A percentile compares a stretch with the other conserved stretches of the same genome.
phyloP scores from a whole-genome alignment of 1,284 basidiomycete species.

The Rugosomyces carneus region DNA sequence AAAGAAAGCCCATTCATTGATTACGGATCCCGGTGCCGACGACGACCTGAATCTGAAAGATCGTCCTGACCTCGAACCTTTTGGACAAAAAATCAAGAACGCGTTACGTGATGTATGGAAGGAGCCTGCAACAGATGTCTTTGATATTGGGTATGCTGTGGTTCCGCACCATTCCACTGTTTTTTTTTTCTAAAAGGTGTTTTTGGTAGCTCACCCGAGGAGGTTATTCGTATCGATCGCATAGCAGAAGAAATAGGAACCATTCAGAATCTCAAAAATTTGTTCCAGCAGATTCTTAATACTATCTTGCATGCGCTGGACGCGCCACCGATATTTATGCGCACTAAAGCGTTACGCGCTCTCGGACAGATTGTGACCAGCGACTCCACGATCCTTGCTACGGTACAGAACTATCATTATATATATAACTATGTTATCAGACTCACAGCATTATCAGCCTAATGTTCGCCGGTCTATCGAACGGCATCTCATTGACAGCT shows the following conservation, averaged over 20 bases:
- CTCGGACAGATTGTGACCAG: constrained; percentile 81
- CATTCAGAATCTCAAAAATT: constrained; percentile 65
- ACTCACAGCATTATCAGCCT: constrained; percentile 33
- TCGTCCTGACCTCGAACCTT: constrained; percentile 32
- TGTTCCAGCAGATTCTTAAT: constrained; percentile 76
- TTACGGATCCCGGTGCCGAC: constrained; percentile 35
- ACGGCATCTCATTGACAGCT: constrained; percentile 82
- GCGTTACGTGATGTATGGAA: constrained; percentile 67
- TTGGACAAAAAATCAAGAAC: constrained; percentile 51
- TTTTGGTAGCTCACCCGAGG: constrained; percentile 55
- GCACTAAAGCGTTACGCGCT: constrained; percentile 86
- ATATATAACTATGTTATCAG: constrained; percentile 5
- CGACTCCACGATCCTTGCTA: constrained; percentile 76
- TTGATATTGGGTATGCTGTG: constrained; percentile 60
- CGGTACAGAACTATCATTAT: constrained; percentile 39
- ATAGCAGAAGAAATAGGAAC: constrained; percentile 73
- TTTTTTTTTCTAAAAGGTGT: neutral
- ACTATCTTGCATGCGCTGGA: constrained; percentile 75
- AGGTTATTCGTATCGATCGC: constrained; percentile 56
- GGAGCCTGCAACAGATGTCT: constrained; percentile 59
- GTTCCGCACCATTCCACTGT: neutral
- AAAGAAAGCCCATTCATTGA: constrained; percentile 43
- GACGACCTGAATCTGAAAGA: constrained; percentile 34
- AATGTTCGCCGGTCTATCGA: constrained; percentile 85
- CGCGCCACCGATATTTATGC: constrained; percentile 77